Base-by-base conservation (phyloP, 257 asterid species). In the Cordia subcordata region DNA sequence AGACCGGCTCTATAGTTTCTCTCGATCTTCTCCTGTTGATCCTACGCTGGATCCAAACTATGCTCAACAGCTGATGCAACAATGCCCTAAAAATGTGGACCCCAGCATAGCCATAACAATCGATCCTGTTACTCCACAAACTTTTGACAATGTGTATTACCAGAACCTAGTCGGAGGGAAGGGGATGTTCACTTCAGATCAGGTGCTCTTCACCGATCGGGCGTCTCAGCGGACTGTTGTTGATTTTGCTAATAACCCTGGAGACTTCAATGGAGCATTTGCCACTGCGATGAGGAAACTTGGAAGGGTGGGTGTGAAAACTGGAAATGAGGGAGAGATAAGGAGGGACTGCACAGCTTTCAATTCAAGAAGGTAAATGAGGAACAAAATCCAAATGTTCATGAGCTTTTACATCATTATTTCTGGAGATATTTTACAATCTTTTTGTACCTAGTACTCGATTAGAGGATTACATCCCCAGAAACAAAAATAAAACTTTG, bases 101-200 rank as follows among this genome's bases (percentile, higher is more conserved):
- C 84, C 89, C 0, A 19, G 6, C 9, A 71, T 79, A 10, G 92
- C 82, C 37, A 72, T 79, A 38, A 68, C 66, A 61, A 63, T 85
- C 69, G 96, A 88, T 63, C 90, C 82, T 3, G 63, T 19, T 1
- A 83, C 93, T 38, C 95, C 95, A 16, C 55, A 13, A 23, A 71
- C 66, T 4, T 88, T 85, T 11, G 96, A 88, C 69, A 85, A 85
- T 54, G 80, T 57, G 10, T 85, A 79, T 61, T 88, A 20, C 57
- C 77, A 79, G 82, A 78, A 83, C 49, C 75, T 88, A 63, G 79
- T 81, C 0, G 77, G 21, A 13, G 85, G 95, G 58, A 82, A 72
- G 68, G 96, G 93, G n/a, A 14, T 88, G 72, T 74, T 88, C 59
- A 64, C 89, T 8, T 85, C 96, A 10, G 96, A 88, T 69, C 87